Evolutionary conservation across 371 early-diverging fungal species (phyloP), one percentile per base, ranked within the genome.

Genomic region (Rhizopus delemar): DNA sequence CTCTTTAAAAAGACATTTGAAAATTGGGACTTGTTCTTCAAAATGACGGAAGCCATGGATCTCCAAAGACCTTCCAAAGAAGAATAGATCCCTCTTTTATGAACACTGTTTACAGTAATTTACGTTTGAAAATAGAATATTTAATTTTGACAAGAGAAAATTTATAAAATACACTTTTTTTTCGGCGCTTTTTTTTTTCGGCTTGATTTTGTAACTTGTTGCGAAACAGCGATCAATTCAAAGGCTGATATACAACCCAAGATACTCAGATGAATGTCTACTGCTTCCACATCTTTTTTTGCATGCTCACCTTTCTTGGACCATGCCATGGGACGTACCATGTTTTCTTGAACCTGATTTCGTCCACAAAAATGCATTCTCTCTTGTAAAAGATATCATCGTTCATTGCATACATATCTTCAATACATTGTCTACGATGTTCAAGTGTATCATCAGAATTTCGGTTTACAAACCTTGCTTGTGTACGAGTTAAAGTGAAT

Each of bases 21-120:
- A 59, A 83, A 84, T 70, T 83, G 83, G 66, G 79, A 83, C 59
- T 58, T 86, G 53, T 86, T 79, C 73, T 84, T 80, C 63, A 80
- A 80, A 68, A 73, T 85, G 69, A 66, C 86, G 32, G 62, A 80
- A 51, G 73, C 65, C 12, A 56, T 65, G 60, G 60, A 65, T 57
- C 46, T 65, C 11, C 43, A 55, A 41, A 46, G 36, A 35, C 63
- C 63, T 41, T 8, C 46, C 46, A 57, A 63, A 36, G 11, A 63
- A 12, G 63, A 63, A 57, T 55, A 62, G 45, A 12, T 16, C 3
- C 3, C 31, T 43, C 45, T 45, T 22, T 45, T 22, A n/a, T 22
- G 2, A 22, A 22, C 22, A 22, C 22, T 22, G 22, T 22, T 22
- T 38, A 22, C 22, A 22, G 22, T 22, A 2, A 22, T 22, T 22